Conservation (phyloP, 139 green algal species). For the Astrephomene gubernaculifera region DNA sequence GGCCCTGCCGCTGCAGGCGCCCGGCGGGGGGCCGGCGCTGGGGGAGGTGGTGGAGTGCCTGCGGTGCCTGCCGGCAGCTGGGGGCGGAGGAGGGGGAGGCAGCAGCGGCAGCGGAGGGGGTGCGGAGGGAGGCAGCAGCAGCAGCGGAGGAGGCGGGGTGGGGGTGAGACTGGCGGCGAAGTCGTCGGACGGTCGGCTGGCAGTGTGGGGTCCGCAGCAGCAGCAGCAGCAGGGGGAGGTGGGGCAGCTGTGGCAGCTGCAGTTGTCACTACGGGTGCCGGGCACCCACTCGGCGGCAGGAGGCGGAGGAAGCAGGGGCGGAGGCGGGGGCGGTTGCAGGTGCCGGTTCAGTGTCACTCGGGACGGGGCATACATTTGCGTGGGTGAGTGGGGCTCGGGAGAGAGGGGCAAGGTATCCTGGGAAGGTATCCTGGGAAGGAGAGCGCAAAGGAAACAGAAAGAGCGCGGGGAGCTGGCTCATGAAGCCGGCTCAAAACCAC, state of each 20-base stretch:
- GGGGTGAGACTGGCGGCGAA: conserved; percentile 64
- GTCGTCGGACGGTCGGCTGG: conserved; percentile 65
- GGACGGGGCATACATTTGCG: conserved; percentile 19
- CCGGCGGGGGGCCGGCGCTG: neutral
- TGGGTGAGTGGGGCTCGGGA: neutral
- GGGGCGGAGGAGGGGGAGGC: too few relatives aligned
- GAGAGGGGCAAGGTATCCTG: neutral
- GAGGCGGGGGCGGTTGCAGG: neutral
- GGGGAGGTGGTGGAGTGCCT: conserved; percentile 3
- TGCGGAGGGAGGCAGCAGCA: too few relatives aligned
- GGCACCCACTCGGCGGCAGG: conserved; percentile 15
- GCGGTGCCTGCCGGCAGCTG: conserved; percentile 10
- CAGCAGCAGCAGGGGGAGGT: neutral
- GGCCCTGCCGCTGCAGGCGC: neutral
- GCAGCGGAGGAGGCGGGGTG: too few relatives aligned
- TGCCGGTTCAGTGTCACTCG: conserved; percentile 34
- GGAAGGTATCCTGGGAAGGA: too few relatives aligned
- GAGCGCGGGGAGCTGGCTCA: too few relatives aligned
- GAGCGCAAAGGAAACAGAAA: too few relatives aligned
- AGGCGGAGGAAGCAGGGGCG: neutral
- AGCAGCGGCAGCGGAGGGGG: too few relatives aligned
- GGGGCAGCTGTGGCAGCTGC: neutral
- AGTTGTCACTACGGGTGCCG: conserved; percentile 22
- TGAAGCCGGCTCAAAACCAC: too few relatives aligned
- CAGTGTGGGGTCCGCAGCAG: conserved; percentile 57